Base-by-base conservation (phyloP, 176 grass and related monocot species). In the Pontederia paniculata region DNA sequence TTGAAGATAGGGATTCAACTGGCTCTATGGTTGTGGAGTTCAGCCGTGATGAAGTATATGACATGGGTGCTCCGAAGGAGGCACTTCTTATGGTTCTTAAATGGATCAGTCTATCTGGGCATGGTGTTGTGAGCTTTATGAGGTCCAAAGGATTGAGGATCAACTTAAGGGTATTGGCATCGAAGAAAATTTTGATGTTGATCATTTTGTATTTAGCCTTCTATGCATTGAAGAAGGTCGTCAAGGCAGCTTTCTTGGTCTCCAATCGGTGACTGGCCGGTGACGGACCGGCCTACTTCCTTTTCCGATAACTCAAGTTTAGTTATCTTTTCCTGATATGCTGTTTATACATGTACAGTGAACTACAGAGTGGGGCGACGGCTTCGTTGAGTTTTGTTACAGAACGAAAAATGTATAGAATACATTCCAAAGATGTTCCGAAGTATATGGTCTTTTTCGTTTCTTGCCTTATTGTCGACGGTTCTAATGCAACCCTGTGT, bases 141-240 rank as follows among this genome's bases (percentile, higher is more conserved):
- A 84, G 77, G 45, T 50, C 45, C 0, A 80, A 62, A 62, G 66
- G 55, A 41, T 60, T 88, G 50, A 94, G 76, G 77, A 70, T 94
- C 25, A 94, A 83, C 58, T 70, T 94, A n/a, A 88, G 88, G 66
- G 66, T 88, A 62, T 58, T 94, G 17, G 83, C 88, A 8, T 94
- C 88, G 0, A 94, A 94, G 62, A 94, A 72, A 52, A 28, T 88
- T 48, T 17, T 78, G 21, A 52, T 49, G 52, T 44, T 69, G 10
- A 51, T 79, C 70, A 4, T 84, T 37, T 42, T 73, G 48, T 84
- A 68, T 17, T 17, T 20, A 2, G 45, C 70, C 23, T 72, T 76
- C 62, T 66, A 13, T 9, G 73, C 74, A 52, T 51, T 74, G 46
- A 72, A 56, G 47, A 65, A 44, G 57, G 73, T 21, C 12, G 65